phyloP scores from a whole-genome alignment of 371 early-diverging fungal species.

The Cokeromyces recurvatus region DNA sequence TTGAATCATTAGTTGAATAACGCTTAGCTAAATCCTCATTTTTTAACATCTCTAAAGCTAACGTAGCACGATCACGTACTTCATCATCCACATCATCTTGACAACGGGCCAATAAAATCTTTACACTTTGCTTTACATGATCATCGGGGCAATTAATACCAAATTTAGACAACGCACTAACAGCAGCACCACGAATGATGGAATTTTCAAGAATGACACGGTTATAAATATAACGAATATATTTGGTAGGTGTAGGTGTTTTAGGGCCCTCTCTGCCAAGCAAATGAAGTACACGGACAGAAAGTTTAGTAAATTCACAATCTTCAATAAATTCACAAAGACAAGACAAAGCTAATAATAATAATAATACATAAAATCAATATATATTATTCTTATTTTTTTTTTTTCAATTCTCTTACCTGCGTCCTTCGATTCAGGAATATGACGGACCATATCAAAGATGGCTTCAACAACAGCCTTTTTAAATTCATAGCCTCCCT shows the following conservation, averaged over 20 bases:
- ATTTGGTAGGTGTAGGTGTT: slow-evolving; percentile 86
- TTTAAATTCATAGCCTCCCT: slow-evolving; percentile 97
- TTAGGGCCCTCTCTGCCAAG: slow-evolving; percentile 94
- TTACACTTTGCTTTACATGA: slow-evolving; percentile 73
- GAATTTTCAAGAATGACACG: slow-evolving; percentile 96
- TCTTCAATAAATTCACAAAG: slow-evolving; percentile 99
- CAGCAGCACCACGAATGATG: slow-evolving; percentile 97
- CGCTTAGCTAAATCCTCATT: slow-evolving; percentile 52
- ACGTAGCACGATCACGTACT: slow-evolving; percentile 94
- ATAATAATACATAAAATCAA: too few relatives aligned
- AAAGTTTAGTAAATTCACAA: slow-evolving; percentile 96
- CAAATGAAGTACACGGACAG: slow-evolving; percentile 92
- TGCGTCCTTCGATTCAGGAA: slow-evolving; percentile 91
- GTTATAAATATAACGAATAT: slow-evolving; percentile 97
- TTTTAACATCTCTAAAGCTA: slow-evolving; percentile 80
- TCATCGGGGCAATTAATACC: slow-evolving; percentile 78
- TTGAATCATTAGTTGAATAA: slow-evolving; percentile 72
- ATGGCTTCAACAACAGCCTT: slow-evolving; percentile 95
- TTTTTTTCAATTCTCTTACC: too few relatives aligned
- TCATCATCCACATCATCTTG: slow-evolving; percentile 97
- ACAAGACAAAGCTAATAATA: slow-evolving; percentile 78
- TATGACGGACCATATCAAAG: slow-evolving; percentile 89
- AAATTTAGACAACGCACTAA: slow-evolving; percentile 91
- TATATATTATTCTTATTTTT: too few relatives aligned
- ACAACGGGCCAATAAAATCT: slow-evolving; percentile 88